Conservation (phyloP, 768 basidiomycete genomes). For the Rhizopogon roseolus region DNA sequence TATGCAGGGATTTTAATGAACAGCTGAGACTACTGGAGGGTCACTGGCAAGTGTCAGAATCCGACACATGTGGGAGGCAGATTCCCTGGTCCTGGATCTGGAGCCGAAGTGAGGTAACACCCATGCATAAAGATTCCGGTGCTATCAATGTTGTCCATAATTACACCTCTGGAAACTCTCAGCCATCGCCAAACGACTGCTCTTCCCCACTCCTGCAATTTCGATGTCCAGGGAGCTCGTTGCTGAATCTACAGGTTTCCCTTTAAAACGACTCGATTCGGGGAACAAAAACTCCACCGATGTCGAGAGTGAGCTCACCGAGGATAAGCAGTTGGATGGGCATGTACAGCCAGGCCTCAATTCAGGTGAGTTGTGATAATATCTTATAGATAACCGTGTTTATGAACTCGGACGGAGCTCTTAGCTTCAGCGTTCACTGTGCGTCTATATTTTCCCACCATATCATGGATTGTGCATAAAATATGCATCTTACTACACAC, state of each 20-base stretch:
- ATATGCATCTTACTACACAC: background rate
- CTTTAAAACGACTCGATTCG: constrained; percentile 11
- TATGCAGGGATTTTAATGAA: too few species aligned
- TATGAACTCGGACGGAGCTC: background rate
- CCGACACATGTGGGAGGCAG: too few species aligned
- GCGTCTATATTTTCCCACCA: constrained; percentile 1
- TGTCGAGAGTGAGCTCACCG: constrained; percentile 9
- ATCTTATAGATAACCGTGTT: background rate
- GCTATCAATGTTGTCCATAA: background rate
- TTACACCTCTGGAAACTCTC: constrained; percentile 10
- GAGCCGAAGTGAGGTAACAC: too few species aligned
- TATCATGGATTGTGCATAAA: background rate
- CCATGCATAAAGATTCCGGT: background rate
- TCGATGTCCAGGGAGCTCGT: constrained; percentile 17
- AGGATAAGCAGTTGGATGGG: constrained; percentile 20
- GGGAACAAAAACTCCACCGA: constrained; percentile 7
- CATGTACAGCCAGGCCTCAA: constrained; percentile 10
- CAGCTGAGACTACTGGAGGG: too few species aligned
- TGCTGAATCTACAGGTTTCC: constrained; percentile 9
- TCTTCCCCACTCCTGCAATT: constrained; percentile 1
- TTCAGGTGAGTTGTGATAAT: constrained; percentile 14
- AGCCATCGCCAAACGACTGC: constrained; percentile 5
- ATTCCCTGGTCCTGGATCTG: too few species aligned
- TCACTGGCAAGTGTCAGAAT: too few species aligned
- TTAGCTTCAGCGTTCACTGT: constrained; percentile 16